Percentiles rank a stretch among this genome's conserved stretches.
Conservation (phyloP, 768 basidiomycete genomes). For the Kwoniella sp. region DNA sequence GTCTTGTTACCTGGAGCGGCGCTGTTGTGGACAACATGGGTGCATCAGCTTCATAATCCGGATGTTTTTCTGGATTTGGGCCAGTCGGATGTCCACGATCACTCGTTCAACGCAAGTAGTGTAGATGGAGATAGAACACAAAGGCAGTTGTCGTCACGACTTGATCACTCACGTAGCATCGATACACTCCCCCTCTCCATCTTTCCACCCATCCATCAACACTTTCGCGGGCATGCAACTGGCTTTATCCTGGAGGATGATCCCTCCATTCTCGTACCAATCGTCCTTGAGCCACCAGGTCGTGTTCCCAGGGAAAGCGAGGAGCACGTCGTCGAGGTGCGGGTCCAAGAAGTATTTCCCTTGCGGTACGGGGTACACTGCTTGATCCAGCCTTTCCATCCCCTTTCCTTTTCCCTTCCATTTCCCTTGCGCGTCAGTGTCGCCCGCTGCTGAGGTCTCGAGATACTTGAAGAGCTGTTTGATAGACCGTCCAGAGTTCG, state of each 20-base stretch:
- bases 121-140: too few relatives aligned
- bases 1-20: conserved; percentile 99
- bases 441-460: background rate
- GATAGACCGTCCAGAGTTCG: conserved; percentile 36
- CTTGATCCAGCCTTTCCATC: conserved; percentile 16
- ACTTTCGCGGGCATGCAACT: conserved; percentile 93
- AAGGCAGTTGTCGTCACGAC: background rate
- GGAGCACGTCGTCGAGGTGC: conserved; percentile 79
- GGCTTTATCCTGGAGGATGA: conserved; percentile 96
- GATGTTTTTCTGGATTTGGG: too few relatives aligned
- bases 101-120: too few relatives aligned
- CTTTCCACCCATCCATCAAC: conserved; percentile 61
- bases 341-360: conserved; percentile 68
- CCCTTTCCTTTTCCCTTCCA: background rate
- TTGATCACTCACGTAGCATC: conserved; percentile 71
- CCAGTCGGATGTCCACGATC: too few relatives aligned
- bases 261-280: conserved; percentile 70
- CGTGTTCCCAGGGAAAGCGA: conserved; percentile 76
- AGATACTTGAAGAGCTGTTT: background rate
- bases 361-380: conserved; percentile 38
- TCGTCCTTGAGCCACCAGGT: conserved; percentile 57
- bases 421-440: background rate
- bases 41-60: background rate
- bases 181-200: conserved; percentile 64
- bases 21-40: conserved; percentile 21